Evolutionary conservation across 2,329 filamentous ascomycete species (phyloP), one percentile per base, ranked within the genome.

Genomic region (Aspergillus clavatus): DNA sequence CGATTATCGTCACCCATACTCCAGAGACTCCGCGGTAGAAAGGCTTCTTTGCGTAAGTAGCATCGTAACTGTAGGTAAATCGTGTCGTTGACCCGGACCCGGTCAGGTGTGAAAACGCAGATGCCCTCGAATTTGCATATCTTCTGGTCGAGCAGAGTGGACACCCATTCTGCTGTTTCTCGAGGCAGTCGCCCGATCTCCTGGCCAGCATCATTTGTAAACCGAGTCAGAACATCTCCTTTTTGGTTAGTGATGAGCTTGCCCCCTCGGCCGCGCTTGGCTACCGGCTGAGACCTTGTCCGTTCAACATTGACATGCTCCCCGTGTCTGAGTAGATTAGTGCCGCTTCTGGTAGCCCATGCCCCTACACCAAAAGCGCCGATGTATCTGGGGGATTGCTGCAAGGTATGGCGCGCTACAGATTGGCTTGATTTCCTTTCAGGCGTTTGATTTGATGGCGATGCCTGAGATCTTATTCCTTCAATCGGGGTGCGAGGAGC

Each of bases 321-420:
- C 12, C 87, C 89, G 58, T 95, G 86, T 53, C 82, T 86, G 21
- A 98, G 62, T 5, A 96, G 63, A 28, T 80, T 81, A 3, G 71
- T 72, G 0, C 91, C 91, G 64, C 89, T 96, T 57, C 84, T 82
- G 3, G 91, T 97, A 5, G 88, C 84, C 93, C 93, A 98, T 4
- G 84, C 93, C 43, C 86, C 88, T 4, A 87, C 89, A 7, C 93
- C 93, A 67, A 97, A 93, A 0, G 89, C 88, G 14, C 93, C 93
- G 49, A 97, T 80, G 58, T 97, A 98, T 59, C 93, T 72, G 54
- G 74, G 75, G 1, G 69, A 58, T 0, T 83, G 82, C 39, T 62
- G 61, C 10, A 56, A 56, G 36, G 27, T 43, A 6, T 49, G 43
- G 10, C 53, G 58, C 42, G 47, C 51, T n/a, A 28, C 21, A 3